Evolutionary conservation across 768 basidiomycete species (phyloP).

Genomic region (Boletus eberwhitei): DNA sequence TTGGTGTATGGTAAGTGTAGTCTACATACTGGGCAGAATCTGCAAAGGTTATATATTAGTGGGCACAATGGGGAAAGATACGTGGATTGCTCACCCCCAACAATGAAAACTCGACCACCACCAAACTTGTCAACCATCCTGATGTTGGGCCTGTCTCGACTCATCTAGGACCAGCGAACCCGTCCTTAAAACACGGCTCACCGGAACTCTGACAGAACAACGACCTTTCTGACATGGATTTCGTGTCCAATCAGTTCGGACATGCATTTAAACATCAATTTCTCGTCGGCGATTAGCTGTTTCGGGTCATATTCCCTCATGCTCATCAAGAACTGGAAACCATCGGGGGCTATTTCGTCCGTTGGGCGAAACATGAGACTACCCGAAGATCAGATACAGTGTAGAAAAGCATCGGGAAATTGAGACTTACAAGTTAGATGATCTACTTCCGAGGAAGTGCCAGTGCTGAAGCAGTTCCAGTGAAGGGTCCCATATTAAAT

Average conservation of each 20-base stretch:
- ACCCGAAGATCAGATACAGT: not conserved
- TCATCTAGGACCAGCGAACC: slow-evolving; percentile 1
- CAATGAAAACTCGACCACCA: slow-evolving; percentile 44
- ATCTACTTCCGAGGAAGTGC: slow-evolving; percentile 19
- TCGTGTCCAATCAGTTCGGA: slow-evolving; percentile 27
- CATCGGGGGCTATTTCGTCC: slow-evolving; percentile 20
- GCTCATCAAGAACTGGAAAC: slow-evolving; percentile 14
- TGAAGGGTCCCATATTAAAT: not conserved
- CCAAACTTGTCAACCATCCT: slow-evolving; percentile 45
- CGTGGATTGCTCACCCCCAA: slow-evolving; percentile 35
- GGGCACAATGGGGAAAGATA: not conserved
- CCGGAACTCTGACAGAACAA: slow-evolving; percentile 29
- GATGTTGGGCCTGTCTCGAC: slow-evolving; percentile 40
- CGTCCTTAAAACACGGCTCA: slow-evolving; percentile 11
- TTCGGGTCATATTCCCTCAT: slow-evolving; percentile 8
- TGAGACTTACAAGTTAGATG: slow-evolving; percentile 1
- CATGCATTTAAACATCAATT: slow-evolving; percentile 30
- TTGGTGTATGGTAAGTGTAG: not conserved
- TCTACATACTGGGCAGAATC: slow-evolving; percentile 43
- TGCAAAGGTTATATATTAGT: slow-evolving; percentile 14
- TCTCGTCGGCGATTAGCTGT: slow-evolving; percentile 17
- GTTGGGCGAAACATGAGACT: slow-evolving; percentile 14
- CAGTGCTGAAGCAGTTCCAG: slow-evolving; percentile 15
- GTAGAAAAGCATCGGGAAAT: not conserved
- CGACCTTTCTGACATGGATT: slow-evolving; percentile 30